These are phyloP conservation scores for Boletus barrowsii DNA, from an alignment of 768 basidiomycete genomes.

Conservation along the genomic window DNA sequence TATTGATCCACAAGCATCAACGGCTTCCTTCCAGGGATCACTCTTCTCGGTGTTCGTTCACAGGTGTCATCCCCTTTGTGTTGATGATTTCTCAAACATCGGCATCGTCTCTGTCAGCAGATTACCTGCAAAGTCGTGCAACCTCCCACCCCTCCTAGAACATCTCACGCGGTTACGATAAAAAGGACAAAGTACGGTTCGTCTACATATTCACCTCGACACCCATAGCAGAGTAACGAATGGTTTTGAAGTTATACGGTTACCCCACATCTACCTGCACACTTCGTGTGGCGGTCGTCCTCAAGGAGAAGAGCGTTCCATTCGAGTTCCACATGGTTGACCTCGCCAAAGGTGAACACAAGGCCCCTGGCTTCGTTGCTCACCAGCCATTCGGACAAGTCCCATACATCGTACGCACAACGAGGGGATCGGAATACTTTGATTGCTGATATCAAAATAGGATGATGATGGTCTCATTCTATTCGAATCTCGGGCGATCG, in stretches of 20 bases:
- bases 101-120: too few relatives aligned
- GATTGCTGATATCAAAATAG: slow-evolving; percentile 1
- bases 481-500: slow-evolving; percentile 42
- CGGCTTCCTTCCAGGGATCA: too few relatives aligned
- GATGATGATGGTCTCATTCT: slow-evolving; percentile 42
- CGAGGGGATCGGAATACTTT: too few relatives aligned
- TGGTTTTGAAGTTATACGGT: slow-evolving; percentile 23
- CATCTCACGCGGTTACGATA: slow-evolving; percentile 10
- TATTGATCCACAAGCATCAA: too few relatives aligned
- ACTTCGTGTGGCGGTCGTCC: slow-evolving; percentile 46
- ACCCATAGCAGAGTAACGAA: background rate
- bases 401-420: slow-evolving; percentile 29
- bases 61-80: too few relatives aligned
- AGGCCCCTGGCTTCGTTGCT: slow-evolving; percentile 40
- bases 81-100: too few relatives aligned
- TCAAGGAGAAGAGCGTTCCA: slow-evolving; percentile 54
- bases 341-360: slow-evolving; percentile 42
- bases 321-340: slow-evolving; percentile 47
- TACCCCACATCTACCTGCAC: slow-evolving; percentile 42
- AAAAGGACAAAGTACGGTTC: background rate
- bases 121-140: too few relatives aligned
- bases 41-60: too few relatives aligned
- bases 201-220: background rate
- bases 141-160: too few relatives aligned
- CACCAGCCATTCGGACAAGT: slow-evolving; percentile 58